A percentile compares a stretch with the other conserved stretches of the same genome.
Conservation (phyloP, 768 basidiomycete genomes). For the Porphyrellus cyaneotinctus region DNA sequence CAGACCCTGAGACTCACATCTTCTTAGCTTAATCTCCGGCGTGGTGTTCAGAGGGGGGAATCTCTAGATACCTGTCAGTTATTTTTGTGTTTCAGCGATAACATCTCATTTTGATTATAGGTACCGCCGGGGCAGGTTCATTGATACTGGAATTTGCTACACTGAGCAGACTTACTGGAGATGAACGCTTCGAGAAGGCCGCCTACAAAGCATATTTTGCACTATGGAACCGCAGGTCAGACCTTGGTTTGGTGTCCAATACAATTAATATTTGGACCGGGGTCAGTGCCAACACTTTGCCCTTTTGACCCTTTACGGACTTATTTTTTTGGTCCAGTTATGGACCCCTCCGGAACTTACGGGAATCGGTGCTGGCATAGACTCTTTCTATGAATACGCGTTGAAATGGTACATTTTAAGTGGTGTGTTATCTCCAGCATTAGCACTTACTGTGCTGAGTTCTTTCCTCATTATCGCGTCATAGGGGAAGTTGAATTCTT, state of each 20-base stretch:
- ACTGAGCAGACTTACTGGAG: constrained; percentile 85
- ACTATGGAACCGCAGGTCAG: constrained; percentile 87
- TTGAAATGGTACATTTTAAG: constrained; percentile 89
- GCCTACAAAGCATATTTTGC: constrained; percentile 91
- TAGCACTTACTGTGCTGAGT: not conserved
- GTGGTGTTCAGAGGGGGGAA: constrained; percentile 74
- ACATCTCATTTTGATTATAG: constrained; percentile 36
- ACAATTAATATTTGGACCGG: constrained; percentile 82
- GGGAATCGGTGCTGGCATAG: constrained; percentile 90
- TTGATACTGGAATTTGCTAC: constrained; percentile 94
- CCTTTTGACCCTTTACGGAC: constrained; percentile 1
- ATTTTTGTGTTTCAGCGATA: not conserved
- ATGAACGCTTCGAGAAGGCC: constrained; percentile 83
- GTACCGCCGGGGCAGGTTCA: constrained; percentile 90
- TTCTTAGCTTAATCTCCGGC: constrained; percentile 72
- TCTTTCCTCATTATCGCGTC: not conserved
- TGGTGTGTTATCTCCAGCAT: constrained; percentile 38
- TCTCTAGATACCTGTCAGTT: constrained; percentile 78
- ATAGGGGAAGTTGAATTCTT: constrained; percentile 74
- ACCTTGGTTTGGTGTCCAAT: constrained; percentile 84
- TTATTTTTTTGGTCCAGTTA: constrained; percentile 30
- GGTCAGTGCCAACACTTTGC: constrained; percentile 39
- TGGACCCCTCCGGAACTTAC: constrained; percentile 78
- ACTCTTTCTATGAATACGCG: constrained; percentile 94
- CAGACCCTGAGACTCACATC: constrained; percentile 1